Evolutionary conservation across 306 rosid species (phyloP), one percentile per base, ranked within the genome.

Genomic region (Sechiopsis laciniata): DNA sequence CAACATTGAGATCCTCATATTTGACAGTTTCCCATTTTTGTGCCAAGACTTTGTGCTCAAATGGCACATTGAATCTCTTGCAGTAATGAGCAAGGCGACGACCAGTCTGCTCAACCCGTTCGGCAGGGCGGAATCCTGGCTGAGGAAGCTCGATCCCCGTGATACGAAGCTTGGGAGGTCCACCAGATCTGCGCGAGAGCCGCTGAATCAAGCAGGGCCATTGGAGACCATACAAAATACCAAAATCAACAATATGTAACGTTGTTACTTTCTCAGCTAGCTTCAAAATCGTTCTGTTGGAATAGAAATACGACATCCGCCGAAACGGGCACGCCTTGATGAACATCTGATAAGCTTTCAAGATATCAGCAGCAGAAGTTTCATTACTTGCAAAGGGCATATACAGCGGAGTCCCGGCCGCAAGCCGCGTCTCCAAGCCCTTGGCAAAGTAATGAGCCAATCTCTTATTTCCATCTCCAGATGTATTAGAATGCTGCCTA

Each of bases 151-250:
- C 85, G 50, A 84, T 81, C 13, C 83, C 83, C 0, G 87, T 84
- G 5, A 84, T 74, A 5, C 83, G 79, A 70, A 84, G 85, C 66
- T 51, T 57, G 8, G 83, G 85, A 53, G 87, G 80, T 7, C 87
- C 85, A 11, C 79, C 82, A 3, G 73, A 65, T 62, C 81, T 62
- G 6, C 65, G 21, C 1, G 83, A 76, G 14, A 84, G 82, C 65
- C 75, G 60, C 56, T 81, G 85, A 57, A 84, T 81, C 19, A 84
- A 76, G 72, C 71, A 79, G n/a, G 87, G 87, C 87, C 84, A 83
- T 75, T 83, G 84, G 54, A 78, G 76, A 35, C 87, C 87, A 62
- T 80, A 78, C 51, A 77, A 65, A 71, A 81, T 74, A 24, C 85
- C 87, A 53, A 84, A 84, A 59, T 84, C 83, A 57, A 84, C 55